Percentiles rank a stretch among this genome's conserved stretches.
Evolutionary conservation across 1,139 yeast genomes (phyloP).

Genomic region (Protomyces inundatus): DNA sequence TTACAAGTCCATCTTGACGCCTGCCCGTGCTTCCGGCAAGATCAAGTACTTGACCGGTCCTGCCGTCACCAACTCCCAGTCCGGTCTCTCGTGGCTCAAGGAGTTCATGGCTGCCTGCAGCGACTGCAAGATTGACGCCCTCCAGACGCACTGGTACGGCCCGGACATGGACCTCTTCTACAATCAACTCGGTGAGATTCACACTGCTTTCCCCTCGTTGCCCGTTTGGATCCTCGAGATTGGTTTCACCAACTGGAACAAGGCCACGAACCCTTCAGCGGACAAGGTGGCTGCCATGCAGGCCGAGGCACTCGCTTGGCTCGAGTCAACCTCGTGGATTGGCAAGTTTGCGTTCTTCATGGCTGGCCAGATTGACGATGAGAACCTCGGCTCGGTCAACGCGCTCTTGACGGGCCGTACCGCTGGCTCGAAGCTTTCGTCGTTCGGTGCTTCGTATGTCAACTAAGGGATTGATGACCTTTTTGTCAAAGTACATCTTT

Average conservation of each 20-base stretch:
- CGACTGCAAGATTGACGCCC: conserved; percentile 9
- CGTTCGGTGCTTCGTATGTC: conserved; percentile 16
- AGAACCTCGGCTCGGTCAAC: conserved; percentile 8
- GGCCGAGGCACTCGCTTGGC: conserved; percentile 18
- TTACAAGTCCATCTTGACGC: conserved; percentile 11
- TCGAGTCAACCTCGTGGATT: conserved; percentile 15
- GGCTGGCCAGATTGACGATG: conserved; percentile 18
- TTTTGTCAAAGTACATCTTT: background rate
- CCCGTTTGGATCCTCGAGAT: conserved; percentile 21
- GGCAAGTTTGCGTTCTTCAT: conserved; percentile 18
- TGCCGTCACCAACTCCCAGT: conserved; percentile 19
- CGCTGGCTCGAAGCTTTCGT: conserved; percentile 17
- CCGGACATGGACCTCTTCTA: conserved; percentile 14
- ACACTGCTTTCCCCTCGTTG: conserved; percentile 18
- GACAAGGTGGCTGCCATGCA: conserved; percentile 13
- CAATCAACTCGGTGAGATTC: conserved; percentile 12
- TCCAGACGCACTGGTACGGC: conserved; percentile 23
- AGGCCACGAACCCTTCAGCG: conserved; percentile 13
- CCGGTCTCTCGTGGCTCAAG: conserved; percentile 22
- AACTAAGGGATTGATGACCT: background rate
- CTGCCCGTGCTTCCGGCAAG: conserved; percentile 6
- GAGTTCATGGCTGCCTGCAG: conserved; percentile 14
- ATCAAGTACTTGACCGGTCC: conserved; percentile 11
- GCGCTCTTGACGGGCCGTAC: conserved; percentile 13
- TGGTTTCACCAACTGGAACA: conserved; percentile 26